These are phyloP conservation scores for Kodamaea leandrae DNA, from an alignment of 805 yeast genomes.

Conservation along the genomic window DNA sequence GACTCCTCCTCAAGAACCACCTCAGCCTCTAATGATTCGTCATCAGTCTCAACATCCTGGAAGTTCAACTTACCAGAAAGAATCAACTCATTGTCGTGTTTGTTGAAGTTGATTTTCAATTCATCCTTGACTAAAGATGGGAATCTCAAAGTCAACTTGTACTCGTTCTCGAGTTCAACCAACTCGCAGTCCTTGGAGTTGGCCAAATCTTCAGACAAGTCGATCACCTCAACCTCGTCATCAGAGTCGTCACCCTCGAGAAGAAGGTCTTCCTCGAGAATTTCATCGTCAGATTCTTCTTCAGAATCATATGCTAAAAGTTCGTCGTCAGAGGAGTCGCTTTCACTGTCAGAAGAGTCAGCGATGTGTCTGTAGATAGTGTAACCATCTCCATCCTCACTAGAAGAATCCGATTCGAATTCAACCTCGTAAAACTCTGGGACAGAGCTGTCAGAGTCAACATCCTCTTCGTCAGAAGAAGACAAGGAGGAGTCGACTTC, in stretches of 20 bases:
- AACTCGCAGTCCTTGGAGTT: slow-evolving; percentile 45
- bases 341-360: slow-evolving; percentile 35
- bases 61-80: slow-evolving; percentile 40
- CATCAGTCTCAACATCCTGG: slow-evolving; percentile 21
- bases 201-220: slow-evolving; percentile 40
- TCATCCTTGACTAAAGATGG: slow-evolving; percentile 42
- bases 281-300: slow-evolving; percentile 12
- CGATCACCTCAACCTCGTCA: slow-evolving; percentile 35
- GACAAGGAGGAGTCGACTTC: slow-evolving; percentile 29
- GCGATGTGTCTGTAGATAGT: slow-evolving; percentile 43
- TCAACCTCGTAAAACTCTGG: slow-evolving; percentile 22
- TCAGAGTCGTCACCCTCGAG: slow-evolving; percentile 23
- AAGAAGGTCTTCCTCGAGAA: slow-evolving; percentile 2
- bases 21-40: slow-evolving; percentile 22
- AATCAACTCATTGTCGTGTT: slow-evolving; percentile 40
- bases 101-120: slow-evolving; percentile 38
- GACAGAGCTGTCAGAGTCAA: slow-evolving; percentile 20
- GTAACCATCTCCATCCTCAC: slow-evolving; percentile 44
- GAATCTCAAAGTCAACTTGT: slow-evolving; percentile 40
- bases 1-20: slow-evolving; percentile 14
- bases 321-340: slow-evolving; percentile 40
- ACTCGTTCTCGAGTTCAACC: slow-evolving; percentile 34
- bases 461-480: slow-evolving; percentile 20
- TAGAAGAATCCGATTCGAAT: slow-evolving; percentile 28
- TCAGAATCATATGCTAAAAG: slow-evolving; percentile 19